Evolutionary conservation across 257 asterid species (phyloP), one percentile per base, ranked within the genome.

Genomic region (Cynanchum wilfordii): DNA sequence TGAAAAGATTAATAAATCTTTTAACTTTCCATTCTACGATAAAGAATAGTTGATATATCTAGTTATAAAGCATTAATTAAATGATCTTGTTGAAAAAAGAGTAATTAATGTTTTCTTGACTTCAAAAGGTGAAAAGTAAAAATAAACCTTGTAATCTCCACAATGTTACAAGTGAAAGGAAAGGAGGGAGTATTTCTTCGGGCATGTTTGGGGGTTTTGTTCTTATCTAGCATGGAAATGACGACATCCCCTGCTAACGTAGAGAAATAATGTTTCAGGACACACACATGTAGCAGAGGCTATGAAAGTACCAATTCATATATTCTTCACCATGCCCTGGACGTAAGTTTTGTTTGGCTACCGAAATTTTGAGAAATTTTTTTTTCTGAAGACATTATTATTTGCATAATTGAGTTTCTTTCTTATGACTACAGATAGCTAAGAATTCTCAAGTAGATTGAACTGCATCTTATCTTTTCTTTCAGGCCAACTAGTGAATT

Each of bases 241-340:
- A 55, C 36, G 72, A 29, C 40, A 38, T 49, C n/a, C 19, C 56
- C 33, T n/a, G 27, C 82, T 78, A 72, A 78, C 85, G n/a, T 25
- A 25, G 25, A 57, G 24, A 75, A 40, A 30, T 56, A 20, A 42
- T 64, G 40, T 63, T 82, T 83, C 97, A 94, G 97, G 97, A 76
- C 97, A 91, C 84, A 84, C 84, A 64, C 99, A 94, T 87, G 96
- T 94, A 64, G 97, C 99, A 19, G 99, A 94, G 88, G 87, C 97
- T 42, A 74, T 94, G 80, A 82, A 86, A 81, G 58, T 94, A 69
- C 97, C 97, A 4, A 78, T 94, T 76, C 99, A 94, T 77, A 94
- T 94, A 83, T 89, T 94, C 78, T 94, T 94, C 84, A 94, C 99
- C 30, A 91, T 94, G 99, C 99, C 97, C n/a, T 94, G 99, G 99